These are phyloP conservation scores for Ophiosphaerella herpotricha DNA, from an alignment of 2,329 filamentous ascomycete genomes.

Conservation along the genomic window DNA sequence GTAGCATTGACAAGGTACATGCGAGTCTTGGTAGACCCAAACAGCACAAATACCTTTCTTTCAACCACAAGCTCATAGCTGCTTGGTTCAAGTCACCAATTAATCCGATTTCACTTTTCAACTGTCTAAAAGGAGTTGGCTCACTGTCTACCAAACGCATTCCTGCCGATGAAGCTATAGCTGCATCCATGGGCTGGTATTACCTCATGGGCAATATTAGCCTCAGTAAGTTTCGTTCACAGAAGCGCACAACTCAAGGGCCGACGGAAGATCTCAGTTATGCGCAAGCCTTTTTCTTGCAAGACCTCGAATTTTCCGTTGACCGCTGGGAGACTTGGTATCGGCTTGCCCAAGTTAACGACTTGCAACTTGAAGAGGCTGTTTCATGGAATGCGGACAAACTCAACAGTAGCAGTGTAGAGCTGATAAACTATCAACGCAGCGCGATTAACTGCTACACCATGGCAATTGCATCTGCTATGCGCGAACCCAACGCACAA, in stretches of 20 bases:
- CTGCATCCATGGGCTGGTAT: slow-evolving; percentile 88
- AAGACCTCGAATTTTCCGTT: slow-evolving; percentile 80
- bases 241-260: slow-evolving; percentile 77
- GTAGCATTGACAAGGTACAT: slow-evolving; percentile 91
- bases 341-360: slow-evolving; percentile 81
- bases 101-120: slow-evolving; percentile 78
- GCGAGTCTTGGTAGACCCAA: slow-evolving; percentile 79
- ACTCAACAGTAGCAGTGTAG: slow-evolving; percentile 79
- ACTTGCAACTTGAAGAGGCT: slow-evolving; percentile 84
- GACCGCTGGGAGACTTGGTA: slow-evolving; percentile 93
- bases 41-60: slow-evolving; percentile 76
- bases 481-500: slow-evolving; percentile 61
- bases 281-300: slow-evolving; percentile 76
- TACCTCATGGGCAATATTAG: slow-evolving; percentile 88
- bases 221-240: slow-evolving; percentile 79
- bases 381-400: slow-evolving; percentile 90
- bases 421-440: slow-evolving; percentile 76
- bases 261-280: slow-evolving; percentile 84
- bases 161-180: slow-evolving; percentile 66
- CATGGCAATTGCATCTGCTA: slow-evolving; percentile 68
- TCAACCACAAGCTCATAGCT: slow-evolving; percentile 83
- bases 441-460: slow-evolving; percentile 79
- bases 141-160: slow-evolving; percentile 50
- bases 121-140: slow-evolving; percentile 78
- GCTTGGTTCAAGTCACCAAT: slow-evolving; percentile 83